Base-by-base conservation (phyloP, 1,284 basidiomycete species). In the Cutaneotrichosporon dermatis region DNA sequence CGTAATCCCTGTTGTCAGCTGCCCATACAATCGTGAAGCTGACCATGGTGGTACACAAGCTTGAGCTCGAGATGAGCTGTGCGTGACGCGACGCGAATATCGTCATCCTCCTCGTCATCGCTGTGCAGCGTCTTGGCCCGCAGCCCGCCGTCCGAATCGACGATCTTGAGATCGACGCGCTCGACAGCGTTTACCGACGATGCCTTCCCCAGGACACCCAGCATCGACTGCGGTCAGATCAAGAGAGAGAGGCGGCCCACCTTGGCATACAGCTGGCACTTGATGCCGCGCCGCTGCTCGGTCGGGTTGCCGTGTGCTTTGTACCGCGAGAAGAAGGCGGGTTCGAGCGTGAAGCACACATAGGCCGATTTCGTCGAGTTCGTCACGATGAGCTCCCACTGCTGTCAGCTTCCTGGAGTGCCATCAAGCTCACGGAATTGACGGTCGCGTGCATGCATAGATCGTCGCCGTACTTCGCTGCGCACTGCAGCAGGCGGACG, bases 351-450 rank as follows among this genome's bases (percentile, higher is more conserved):
- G 67, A 75, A 73, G 13, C 74, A 56, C 59, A 72, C 76, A 62
- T 72, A 79, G 0, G 77, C 77, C 8, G 73, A 74, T 59, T 75
- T 75, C 6, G 71, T 69, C 45, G 70, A 71, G 62, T 78, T 77
- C 52, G 73, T 74, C 25, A 74, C 73, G 3, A 74, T 67, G 7
- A 76, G 54, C 46, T 76, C 75, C 74, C 74, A 76, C 74, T 75
- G 50, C 2, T 42, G 36, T 58, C 50, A 57, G 59, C 4, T 25
- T 25, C 25, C 25, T 52, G 9, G 5, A 25, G 10, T 8, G 59
- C 67, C 6, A 12, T 4, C 9, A 25, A 54, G 25, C 62, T 62
- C 49, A 79, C 77, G 11, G 59, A 52, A 12, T 68, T 68, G 36
- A 65, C 59, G 34, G 67, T 69, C 4, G 73, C 75, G 51, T 74